Evolutionary conservation across 768 basidiomycete species (phyloP), one percentile per base, ranked within the genome.

Genomic region (Suillus lakei): DNA sequence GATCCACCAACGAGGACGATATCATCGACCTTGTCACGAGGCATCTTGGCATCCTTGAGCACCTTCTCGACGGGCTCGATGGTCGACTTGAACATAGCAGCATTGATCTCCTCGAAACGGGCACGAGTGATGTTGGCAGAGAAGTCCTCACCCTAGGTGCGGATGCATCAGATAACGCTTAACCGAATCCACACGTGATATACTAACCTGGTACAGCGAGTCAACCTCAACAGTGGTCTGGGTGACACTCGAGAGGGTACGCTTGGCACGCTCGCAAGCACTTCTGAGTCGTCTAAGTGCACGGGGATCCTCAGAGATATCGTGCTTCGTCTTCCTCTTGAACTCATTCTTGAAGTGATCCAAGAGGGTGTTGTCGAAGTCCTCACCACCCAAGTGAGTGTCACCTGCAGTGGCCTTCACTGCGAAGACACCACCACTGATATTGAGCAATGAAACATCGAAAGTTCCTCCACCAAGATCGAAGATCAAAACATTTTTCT

Each of bases 291-390:
- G 95, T 70, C 98, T 88, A 71, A 98, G 88, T 68, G 98, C 98
- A 84, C 98, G 95, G 67, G 98, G 85, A 83, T 99, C 97, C 56
- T 93, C 94, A 46, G 95, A 95, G 80, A 99, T 96, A 79, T 99
- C 98, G 76, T 90, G 89, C 84, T 98, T 97, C 75, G 91, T 89
- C 87, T 99, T 99, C 73, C 87, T 86, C 88, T 97, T 94, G 90
- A 99, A 99, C 84, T 99, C 98, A 79, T 91, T 92, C 88, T 97
- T 97, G 92, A 99, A 99, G 87, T 96, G 93, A 61, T 99, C 95
- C 68, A 99, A 82, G 70, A 99, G 90, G 77, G 94, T 88, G 83
- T 99, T 99, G 83, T 99, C 98, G 76, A 99, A 99, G 80, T 99
- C 98, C 83, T 99, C 98, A 83, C 98, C 98, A 84, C 97, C 98